These are phyloP conservation scores for Friedmanniomyces simplex DNA, from an alignment of 495 filamentous ascomycete genomes.

Conservation along the genomic window DNA sequence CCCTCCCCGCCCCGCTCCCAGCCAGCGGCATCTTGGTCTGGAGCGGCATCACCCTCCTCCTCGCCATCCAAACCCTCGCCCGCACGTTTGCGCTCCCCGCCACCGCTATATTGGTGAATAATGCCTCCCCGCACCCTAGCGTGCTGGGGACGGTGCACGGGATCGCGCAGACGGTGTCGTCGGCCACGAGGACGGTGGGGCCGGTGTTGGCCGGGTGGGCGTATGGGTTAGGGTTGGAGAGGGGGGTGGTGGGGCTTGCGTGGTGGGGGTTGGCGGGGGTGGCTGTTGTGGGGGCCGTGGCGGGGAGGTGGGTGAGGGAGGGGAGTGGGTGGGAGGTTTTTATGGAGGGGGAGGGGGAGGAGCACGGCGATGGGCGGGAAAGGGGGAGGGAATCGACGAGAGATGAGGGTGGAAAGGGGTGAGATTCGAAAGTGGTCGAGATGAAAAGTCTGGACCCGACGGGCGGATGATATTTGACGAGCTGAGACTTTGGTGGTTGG, in stretches of 20 bases:
- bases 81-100: conserved; percentile 62
- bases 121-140: conserved; percentile 49
- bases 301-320: conserved; percentile 59
- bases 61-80: conserved; percentile 58
- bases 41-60: conserved; percentile 50
- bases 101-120: conserved; percentile 59
- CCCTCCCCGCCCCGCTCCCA: conserved; percentile 22
- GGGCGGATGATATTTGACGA: no score
- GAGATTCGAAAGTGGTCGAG: no score
- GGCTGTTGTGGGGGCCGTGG: conserved; percentile 49
- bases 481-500: no score
- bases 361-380: conserved; percentile 3
- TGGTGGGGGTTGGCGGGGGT: conserved; percentile 62
- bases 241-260: conserved; percentile 55
- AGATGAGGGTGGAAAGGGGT: not conserved
- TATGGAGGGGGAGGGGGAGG: conserved; percentile 30
- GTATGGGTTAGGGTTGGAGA: conserved; percentile 51
- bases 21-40: conserved; percentile 55
- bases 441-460: no score
- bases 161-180: conserved; percentile 52
- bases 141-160: conserved; percentile 64
- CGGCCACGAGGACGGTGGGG: conserved; percentile 51
- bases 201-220: conserved; percentile 56
- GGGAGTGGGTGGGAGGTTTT: conserved; percentile 41
- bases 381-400: not conserved